Base-by-base conservation (phyloP, 306 rosid genomes). In the Bauhinia variegata region DNA sequence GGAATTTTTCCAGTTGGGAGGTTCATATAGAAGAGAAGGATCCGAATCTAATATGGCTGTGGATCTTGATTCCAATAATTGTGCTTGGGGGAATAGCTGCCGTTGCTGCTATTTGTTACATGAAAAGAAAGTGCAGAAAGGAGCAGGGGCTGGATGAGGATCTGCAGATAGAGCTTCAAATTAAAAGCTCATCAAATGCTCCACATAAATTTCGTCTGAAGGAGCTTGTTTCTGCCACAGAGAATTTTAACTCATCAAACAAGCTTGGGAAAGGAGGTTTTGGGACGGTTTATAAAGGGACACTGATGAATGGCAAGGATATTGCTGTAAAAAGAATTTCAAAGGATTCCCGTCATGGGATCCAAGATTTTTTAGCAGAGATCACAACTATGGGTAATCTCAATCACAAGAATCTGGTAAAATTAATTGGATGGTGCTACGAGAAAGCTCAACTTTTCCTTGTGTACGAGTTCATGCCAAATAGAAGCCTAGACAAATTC, bases 381-480 rank as follows among this genome's bases (percentile, higher is more conserved):
- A 79, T 80, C 41, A 78, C 89, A 14, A 84, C 86, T 1, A 84
- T 84, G 4, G 84, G 86, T 36, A 75, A 79, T 49, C 80, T 84
- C 37, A 72, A 81, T 54, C 89, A 84, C 77, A 68, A 73, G 54
- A 84, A 84, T 50, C 79, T 84, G 4, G 89, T 80, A 12, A 84
- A 78, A 54, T 17, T 84, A 54, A 63, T 81, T 0, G 89, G 86
- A 49, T 84, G 89, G 89, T 84, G 84, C 75, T 80, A 81, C 18
- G 86, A 84, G 31, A 74, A 72, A 36, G 55, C 28, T 4, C 84
- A 84, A 63, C 86, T 84, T 44, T 73, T 84, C 18, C 78, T 84
- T 8, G 88, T 84, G 2, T 80, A 84, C 11, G 86, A 84, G 70
- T 84, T 50, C 82, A 80, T 84, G 88, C 84, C 88, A 0, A 75